These are phyloP conservation scores for Tolypocladium pustulatum DNA, from an alignment of 2,329 filamentous ascomycete genomes.

Conservation along the genomic window DNA sequence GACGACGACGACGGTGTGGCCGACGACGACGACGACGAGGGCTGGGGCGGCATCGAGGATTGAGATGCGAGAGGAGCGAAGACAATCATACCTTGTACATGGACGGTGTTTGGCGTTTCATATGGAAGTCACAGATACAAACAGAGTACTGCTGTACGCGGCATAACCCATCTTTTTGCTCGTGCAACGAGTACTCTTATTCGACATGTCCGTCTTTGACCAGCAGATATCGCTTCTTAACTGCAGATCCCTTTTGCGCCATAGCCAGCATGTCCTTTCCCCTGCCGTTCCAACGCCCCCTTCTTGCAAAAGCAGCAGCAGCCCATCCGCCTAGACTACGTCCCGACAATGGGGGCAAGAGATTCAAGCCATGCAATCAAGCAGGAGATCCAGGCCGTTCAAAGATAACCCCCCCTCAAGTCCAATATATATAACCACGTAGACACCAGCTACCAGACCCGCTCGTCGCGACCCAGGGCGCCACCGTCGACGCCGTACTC, in stretches of 20 bases:
- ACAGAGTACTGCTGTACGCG: background rate
- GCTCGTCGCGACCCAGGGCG: slow-evolving; percentile 17
- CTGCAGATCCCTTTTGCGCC: background rate
- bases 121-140: background rate
- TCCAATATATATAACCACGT: background rate
- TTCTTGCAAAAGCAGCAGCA: background rate
- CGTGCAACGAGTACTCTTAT: background rate
- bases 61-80: slow-evolving; percentile 28
- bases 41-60: slow-evolving; percentile 62
- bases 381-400: background rate
- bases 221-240: background rate
- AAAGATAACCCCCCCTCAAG: background rate
- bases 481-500: slow-evolving; percentile 20
- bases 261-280: background rate
- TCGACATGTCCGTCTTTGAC: background rate
- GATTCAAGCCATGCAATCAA: background rate
- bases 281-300: background rate
- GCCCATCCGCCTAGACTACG: background rate
- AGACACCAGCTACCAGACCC: background rate
- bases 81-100: background rate
- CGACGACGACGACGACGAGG: slow-evolving; percentile 27
- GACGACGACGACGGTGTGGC: slow-evolving; percentile 8
- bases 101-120: background rate
- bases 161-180: background rate
- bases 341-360: no score